These are phyloP conservation scores for Thecaphora thlaspeos DNA, from an alignment of 1,284 basidiomycete genomes.

Conservation along the genomic window DNA sequence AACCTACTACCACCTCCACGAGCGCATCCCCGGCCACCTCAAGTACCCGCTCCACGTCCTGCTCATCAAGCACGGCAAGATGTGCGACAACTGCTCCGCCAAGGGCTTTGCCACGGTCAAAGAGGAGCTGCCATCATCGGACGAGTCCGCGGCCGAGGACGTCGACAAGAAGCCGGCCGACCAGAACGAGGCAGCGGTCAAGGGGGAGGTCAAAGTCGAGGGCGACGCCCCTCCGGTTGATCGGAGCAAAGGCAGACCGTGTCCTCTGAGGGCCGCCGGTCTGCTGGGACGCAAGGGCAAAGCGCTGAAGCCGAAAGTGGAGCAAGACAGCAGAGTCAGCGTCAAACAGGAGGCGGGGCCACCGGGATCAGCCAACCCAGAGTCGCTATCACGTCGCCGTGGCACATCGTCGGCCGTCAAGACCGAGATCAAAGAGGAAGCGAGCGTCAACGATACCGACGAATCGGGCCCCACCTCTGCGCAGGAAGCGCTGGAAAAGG, in stretches of 20 bases:
- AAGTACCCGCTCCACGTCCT: constrained; percentile 73
- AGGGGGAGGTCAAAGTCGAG: neutral
- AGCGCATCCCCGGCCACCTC: constrained; percentile 65
- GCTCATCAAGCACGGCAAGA: constrained; percentile 67
- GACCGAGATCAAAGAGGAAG: constrained; percentile 11
- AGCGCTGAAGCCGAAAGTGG: constrained; percentile 23
- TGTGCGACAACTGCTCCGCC: constrained; percentile 55
- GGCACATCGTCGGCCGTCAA: neutral
- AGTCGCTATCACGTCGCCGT: too few species aligned
- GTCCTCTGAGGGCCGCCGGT: constrained; percentile 29
- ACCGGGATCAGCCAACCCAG: too few species aligned
- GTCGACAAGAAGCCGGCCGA: neutral
- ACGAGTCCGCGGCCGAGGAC: constrained; percentile 1
- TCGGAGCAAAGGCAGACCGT: constrained; percentile 7
- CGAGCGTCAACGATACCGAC: constrained; percentile 1
- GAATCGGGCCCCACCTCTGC: neutral
- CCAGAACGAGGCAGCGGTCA: constrained; percentile 1
- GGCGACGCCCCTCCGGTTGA: neutral
- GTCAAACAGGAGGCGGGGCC: constrained; percentile 1
- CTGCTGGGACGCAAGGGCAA: constrained; percentile 34
- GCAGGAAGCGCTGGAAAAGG: neutral
- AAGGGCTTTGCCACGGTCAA: constrained; percentile 54
- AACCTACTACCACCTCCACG: constrained; percentile 71
- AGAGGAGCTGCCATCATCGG: constrained; percentile 22
- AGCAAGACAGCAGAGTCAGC: neutral